Evolutionary conservation across 2,329 filamentous ascomycete species (phyloP).

Genomic region (Acrocalymma vagum): DNA sequence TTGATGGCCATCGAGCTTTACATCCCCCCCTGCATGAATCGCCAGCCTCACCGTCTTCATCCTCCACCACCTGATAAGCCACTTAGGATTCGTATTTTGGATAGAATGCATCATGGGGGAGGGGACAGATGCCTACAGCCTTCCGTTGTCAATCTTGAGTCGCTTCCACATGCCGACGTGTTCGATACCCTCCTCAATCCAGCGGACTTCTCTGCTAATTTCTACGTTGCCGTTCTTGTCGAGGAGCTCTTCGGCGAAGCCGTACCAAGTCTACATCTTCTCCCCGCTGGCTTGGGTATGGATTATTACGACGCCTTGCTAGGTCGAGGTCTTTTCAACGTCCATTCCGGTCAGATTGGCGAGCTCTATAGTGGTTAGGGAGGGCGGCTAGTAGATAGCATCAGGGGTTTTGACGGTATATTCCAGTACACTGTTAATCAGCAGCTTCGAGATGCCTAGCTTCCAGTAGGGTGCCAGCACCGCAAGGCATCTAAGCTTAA

Average conservation of each 20-base stretch:
- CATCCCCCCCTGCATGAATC: too few species aligned
- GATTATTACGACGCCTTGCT: constrained; percentile 78
- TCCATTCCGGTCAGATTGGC: constrained; percentile 54
- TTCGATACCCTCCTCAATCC: constrained; percentile 84
- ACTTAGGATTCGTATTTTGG: too few species aligned
- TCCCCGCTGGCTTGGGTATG: constrained; percentile 78
- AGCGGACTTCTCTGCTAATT: constrained; percentile 53
- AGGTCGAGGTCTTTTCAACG: constrained; percentile 56
- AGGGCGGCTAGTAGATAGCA: constrained; percentile 49
- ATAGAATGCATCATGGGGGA: too few species aligned
- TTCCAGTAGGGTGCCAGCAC: constrained; percentile 73
- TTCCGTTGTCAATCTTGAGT: constrained; percentile 44
- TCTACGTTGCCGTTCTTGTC: constrained; percentile 56
- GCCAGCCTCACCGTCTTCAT: too few species aligned
- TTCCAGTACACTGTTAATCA: constrained; percentile 73
- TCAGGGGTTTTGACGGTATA: constrained; percentile 72
- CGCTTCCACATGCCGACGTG: constrained; percentile 85
- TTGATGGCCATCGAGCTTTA: too few species aligned
- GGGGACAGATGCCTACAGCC: too few species aligned
- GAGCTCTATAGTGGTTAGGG: constrained; percentile 51
- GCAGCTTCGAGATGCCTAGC: constrained; percentile 67
- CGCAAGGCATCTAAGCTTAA: constrained; percentile 83
- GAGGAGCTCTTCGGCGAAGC: constrained; percentile 79
- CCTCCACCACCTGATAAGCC: too few species aligned
- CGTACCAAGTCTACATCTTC: constrained; percentile 72